Evolutionary conservation across 352 stramenopile genomes (phyloP), one percentile per base, ranked within the genome.

Genomic region (Pythium utonaiense): DNA sequence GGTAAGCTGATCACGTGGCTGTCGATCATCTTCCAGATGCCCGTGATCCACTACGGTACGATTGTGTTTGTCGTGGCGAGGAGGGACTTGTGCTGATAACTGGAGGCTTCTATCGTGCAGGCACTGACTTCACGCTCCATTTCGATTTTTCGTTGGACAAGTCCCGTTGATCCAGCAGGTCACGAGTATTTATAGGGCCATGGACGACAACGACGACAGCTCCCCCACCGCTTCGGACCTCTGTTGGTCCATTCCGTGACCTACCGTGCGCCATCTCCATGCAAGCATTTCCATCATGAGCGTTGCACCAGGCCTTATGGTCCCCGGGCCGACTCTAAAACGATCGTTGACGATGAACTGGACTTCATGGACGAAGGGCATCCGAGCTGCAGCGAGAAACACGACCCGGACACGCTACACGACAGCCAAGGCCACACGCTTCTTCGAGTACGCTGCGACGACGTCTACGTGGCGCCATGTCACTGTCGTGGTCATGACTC

Each of bases 1-100:
- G 19, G 36, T 19, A 67, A 60, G 51, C 21, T 61, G 7, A 24
- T 60, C 21, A 33, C 38, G 9, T 65, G 58, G 58, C 58, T 65
- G 4, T 17, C 57, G 7, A 22, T 50, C 2, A 45, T 53, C 22
- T 36, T 64, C 42, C 28, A 66, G 10, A 48, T 56, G 24, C 41
- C 52, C 30, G 28, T 59, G 5, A 38, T 66, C 2, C 50, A 60
- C 24, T 59, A 64, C 17, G 36, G 57, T 58, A 31, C 40, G 36
- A 4, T 21, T 22, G 28, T 33, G 5, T 24, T 31, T 31, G 4
- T 19, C 24, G 28, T 28, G 19, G 10, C 3, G 28, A 33, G 28
- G 28, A 33, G 28, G 41, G 3, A 4, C 41, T 24, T 19, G 17
- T 49, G 16, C 14, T 25, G 41, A 22, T 16, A 47, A 24, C 6